Evolutionary conservation across 306 rosid species (phyloP).

Genomic region (Argentina anserina): DNA sequence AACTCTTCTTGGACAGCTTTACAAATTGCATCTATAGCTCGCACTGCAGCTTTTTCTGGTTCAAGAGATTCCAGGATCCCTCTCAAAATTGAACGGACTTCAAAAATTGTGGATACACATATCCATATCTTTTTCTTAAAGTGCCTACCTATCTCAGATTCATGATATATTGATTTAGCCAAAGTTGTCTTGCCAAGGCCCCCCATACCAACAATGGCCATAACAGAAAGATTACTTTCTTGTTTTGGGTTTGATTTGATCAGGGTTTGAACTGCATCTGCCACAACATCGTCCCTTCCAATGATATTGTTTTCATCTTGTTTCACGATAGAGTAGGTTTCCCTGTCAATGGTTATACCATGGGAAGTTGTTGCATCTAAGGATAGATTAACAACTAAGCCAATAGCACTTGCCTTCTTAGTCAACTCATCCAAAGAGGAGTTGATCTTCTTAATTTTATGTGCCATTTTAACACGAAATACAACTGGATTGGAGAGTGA

Average conservation of each 20-base stretch:
- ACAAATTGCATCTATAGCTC: not conserved
- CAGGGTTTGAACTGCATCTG: not conserved
- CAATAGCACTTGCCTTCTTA: not conserved
- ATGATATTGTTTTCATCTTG: not conserved
- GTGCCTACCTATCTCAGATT: not conserved
- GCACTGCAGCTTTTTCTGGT: not conserved
- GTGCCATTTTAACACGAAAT: not conserved
- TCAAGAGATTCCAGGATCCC: not conserved
- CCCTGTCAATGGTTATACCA: not conserved
- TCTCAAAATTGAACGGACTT: not conserved
- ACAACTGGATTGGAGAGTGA: not conserved
- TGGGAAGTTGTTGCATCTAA: not conserved
- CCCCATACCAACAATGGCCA: not conserved
- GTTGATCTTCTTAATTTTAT: not conserved
- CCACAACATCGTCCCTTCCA: not conserved
- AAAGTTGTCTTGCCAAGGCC: not conserved
- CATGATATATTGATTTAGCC: not conserved
- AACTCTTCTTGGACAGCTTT: not conserved
- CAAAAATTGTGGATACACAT: not conserved
- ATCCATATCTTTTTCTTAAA: not conserved
- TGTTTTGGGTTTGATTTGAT: not conserved
- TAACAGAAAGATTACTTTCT: not conserved
- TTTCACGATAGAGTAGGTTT: not conserved
- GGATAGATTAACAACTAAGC: not conserved
- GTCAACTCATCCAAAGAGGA: not conserved